Evolutionary conservation across 805 yeast species (phyloP), one percentile per base, ranked within the genome.

Genomic region (Cephaloascus fragrans): DNA sequence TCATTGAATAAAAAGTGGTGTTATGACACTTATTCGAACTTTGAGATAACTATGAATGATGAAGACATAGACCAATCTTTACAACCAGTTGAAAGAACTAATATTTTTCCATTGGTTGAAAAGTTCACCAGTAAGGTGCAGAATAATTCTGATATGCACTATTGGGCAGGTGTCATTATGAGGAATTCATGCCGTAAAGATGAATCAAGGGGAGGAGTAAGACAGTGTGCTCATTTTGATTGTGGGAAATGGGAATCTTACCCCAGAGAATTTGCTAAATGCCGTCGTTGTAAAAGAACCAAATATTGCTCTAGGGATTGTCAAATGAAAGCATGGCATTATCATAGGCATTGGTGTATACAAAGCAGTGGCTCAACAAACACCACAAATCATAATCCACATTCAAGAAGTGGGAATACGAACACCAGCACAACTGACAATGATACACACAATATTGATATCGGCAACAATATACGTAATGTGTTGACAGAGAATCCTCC

Each of bases 91-190:
- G 67, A 69, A 40, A 59, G 61, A 39, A 61, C 80, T 20, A 87
- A 90, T 55, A 62, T 90, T 19, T 90, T 93, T 62, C 96, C 95
- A 8, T 61, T 90, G 47, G 97, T 90, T 31, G 98, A 90, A 57
- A 80, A 84, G 56, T 90, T 86, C 55, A 90, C 97, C 0, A 73
- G 76, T 16, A 70, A 71, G 40, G 67, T 73, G 39, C 62, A 69
- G 36, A 75, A 82, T 47, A 77, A 86, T 3, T 75, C 80, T 34
- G 96, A 89, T 48, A 77, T 88, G 68, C 81, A 83, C 48, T 88
- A 89, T 59, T 90, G 98, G 98, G 86, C 97, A 2, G 93, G 96
- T 3, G 95, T 90, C n/a, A 87, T 89, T 32, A 93, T 93, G 89
- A 71, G 97, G 40, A 93, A 93, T 57, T 88, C 96, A 1, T 90